Evolutionary conservation across 768 basidiomycete genomes (phyloP).

Genomic region (Termitomyces sp.): DNA sequence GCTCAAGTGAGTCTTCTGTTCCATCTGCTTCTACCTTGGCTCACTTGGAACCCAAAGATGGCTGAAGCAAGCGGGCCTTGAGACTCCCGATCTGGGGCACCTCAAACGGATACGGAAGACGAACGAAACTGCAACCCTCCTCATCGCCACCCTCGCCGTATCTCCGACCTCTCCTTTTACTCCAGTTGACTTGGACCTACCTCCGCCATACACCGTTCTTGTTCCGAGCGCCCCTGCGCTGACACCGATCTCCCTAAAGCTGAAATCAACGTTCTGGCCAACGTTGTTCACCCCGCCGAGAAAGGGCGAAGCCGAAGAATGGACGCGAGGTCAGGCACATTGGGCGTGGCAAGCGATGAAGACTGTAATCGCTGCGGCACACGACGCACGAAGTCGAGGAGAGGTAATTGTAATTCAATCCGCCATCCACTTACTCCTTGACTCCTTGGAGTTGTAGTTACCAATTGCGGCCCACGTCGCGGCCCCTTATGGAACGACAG

Average conservation of each 20-base stretch:
- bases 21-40: not conserved
- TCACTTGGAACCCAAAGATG: constrained; percentile 49
- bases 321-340: constrained; percentile 57
- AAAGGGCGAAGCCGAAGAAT: constrained; percentile 60
- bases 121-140: constrained; percentile 41
- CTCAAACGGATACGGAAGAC: constrained; percentile 73
- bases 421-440: not conserved
- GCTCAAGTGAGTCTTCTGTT: constrained; percentile 45
- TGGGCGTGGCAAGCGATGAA: constrained; percentile 78
- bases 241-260: constrained; percentile 55
- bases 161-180: constrained; percentile 38
- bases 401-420: constrained; percentile 47
- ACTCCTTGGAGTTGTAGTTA: constrained; percentile 36
- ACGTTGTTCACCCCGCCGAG: constrained; percentile 67
- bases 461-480: constrained; percentile 76
- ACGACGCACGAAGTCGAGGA: constrained; percentile 36
- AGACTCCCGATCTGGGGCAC: constrained; percentile 59
- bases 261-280: constrained; percentile 84
- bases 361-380: constrained; percentile 44
- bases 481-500: constrained; percentile 30
- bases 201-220: constrained; percentile 46
- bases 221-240: constrained; percentile 70
- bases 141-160: constrained; percentile 48
- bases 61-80: constrained; percentile 59
- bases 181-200: constrained; percentile 43